phyloP scores from a whole-genome alignment of 208 protist genomes.

The Porcisia hertigi region DNA sequence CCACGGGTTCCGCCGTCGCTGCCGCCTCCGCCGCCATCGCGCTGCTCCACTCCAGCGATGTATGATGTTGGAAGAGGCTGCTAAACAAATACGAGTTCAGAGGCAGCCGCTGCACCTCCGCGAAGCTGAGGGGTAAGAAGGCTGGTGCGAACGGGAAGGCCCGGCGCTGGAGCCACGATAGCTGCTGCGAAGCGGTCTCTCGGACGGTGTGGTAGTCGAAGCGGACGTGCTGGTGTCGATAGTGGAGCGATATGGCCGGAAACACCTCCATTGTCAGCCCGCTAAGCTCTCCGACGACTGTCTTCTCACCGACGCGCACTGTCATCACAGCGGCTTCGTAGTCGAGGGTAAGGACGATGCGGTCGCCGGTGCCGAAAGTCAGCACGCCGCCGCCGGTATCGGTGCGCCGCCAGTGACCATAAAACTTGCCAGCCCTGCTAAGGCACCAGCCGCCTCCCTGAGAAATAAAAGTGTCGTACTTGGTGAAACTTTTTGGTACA shows the following conservation, averaged over 20 bases:
- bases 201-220: constrained; percentile 88
- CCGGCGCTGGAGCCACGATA: constrained; percentile 72
- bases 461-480: constrained; percentile 94
- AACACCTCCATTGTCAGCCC: constrained; percentile 89
- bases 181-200: constrained; percentile 49
- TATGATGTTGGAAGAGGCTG: constrained; percentile 44
- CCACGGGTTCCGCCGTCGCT: neutral
- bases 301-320: constrained; percentile 84
- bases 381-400: constrained; percentile 55
- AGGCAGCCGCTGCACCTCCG: constrained; percentile 52
- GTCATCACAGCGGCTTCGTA: constrained; percentile 87
- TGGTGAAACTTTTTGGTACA: constrained; percentile 86
- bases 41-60: constrained; percentile 18
- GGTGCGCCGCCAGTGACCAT: constrained; percentile 90
- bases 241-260: constrained; percentile 91
- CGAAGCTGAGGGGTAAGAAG: constrained; percentile 50
- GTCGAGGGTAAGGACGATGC: constrained; percentile 87
- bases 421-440: constrained; percentile 92
- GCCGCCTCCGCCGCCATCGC: constrained; percentile 13
- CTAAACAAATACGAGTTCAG: constrained; percentile 84
- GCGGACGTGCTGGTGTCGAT: constrained; percentile 91
- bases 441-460: constrained; percentile 93
- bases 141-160: constrained; percentile 61
- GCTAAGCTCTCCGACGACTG: constrained; percentile 85
- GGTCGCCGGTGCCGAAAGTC: constrained; percentile 87